phyloP scores from a whole-genome alignment of 176 grass and related monocot genomes.

The Tillandsia fasciculata region DNA sequence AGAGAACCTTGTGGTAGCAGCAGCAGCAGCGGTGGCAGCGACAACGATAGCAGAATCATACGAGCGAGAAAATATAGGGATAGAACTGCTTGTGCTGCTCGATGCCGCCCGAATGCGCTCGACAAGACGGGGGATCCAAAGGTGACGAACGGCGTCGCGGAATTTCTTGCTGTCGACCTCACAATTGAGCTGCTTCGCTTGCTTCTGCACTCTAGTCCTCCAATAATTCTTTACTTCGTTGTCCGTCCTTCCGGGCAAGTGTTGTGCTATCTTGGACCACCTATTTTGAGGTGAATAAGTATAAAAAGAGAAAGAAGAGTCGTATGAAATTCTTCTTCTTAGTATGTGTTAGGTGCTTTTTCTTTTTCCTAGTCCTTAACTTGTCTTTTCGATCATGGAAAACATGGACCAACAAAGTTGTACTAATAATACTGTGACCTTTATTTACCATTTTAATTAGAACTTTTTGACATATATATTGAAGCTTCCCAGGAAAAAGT shows the following conservation, averaged over 20 bases:
- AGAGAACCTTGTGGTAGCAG: background rate
- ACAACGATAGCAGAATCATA: background rate
- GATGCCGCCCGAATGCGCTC: slow-evolving; percentile 7
- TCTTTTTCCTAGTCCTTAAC: background rate
- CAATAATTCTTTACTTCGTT: slow-evolving; percentile 69
- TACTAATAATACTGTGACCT: no score
- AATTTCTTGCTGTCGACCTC: slow-evolving; percentile 35
- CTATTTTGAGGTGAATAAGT: background rate
- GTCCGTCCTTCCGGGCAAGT: slow-evolving; percentile 39
- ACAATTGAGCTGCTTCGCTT: slow-evolving; percentile 38
- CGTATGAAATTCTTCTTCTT: slow-evolving; percentile 16
- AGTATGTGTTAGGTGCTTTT: background rate
- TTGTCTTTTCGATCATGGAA: background rate
- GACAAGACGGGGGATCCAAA: slow-evolving; percentile 37
- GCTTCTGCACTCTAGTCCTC: slow-evolving; percentile 49
- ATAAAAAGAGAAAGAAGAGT: slow-evolving; percentile 1
- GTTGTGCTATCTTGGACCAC: slow-evolving; percentile 48
- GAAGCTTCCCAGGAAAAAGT: no score
- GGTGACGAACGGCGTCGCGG: slow-evolving; percentile 32
- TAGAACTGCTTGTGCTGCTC: background rate
- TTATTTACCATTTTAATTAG: no score
- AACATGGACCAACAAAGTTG: no score
- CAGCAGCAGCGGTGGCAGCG: background rate
- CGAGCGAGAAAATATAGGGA: no score
- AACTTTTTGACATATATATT: no score